Evolutionary conservation across 139 green algal genomes (phyloP).

Genomic region (Micromonas commoda): DNA sequence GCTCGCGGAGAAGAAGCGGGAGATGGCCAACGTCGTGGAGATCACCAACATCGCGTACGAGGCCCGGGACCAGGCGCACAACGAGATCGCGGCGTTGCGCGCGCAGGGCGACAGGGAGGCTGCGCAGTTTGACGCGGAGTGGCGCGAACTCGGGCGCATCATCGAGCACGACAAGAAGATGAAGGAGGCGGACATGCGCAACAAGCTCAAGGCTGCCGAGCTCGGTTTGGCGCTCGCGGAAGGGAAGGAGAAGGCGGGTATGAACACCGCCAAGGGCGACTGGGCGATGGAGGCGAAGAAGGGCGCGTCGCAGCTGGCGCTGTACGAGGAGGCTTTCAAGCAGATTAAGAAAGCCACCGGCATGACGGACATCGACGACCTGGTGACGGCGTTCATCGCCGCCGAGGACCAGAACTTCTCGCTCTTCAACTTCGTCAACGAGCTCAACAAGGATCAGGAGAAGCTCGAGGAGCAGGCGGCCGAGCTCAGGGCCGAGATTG

Average conservation of each 20-base stretch:
- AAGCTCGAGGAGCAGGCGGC: slow-evolving; percentile 48
- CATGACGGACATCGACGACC: slow-evolving; percentile 61
- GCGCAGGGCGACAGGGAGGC: slow-evolving; percentile 73
- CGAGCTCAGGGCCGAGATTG: slow-evolving; percentile 50
- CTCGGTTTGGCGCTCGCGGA: neutral
- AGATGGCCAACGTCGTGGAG: slow-evolving; percentile 74
- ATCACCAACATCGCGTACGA: slow-evolving; percentile 54
- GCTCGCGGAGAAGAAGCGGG: slow-evolving; percentile 61
- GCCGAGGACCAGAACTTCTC: slow-evolving; percentile 67
- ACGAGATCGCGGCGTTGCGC: slow-evolving; percentile 66
- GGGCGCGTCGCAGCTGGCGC: slow-evolving; percentile 61
- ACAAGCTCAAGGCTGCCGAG: slow-evolving; percentile 7
- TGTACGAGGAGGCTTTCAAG: slow-evolving; percentile 67
- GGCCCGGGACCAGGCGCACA: slow-evolving; percentile 60
- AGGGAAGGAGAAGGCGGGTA: slow-evolving; percentile 39
- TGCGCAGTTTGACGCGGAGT: slow-evolving; percentile 75
- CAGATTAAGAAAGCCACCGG: slow-evolving; percentile 68
- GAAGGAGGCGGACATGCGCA: slow-evolving; percentile 19
- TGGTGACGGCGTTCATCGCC: slow-evolving; percentile 62
- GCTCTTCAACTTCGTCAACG: slow-evolving; percentile 75
- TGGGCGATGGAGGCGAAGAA: slow-evolving; percentile 49
- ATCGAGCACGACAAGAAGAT: slow-evolving; percentile 30
- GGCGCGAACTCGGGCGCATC: slow-evolving; percentile 66
- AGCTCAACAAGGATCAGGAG: slow-evolving; percentile 70
- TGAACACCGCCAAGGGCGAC: slow-evolving; percentile 32